phyloP scores from a whole-genome alignment of 306 rosid genomes.

The Cyclanthera cordifolia region DNA sequence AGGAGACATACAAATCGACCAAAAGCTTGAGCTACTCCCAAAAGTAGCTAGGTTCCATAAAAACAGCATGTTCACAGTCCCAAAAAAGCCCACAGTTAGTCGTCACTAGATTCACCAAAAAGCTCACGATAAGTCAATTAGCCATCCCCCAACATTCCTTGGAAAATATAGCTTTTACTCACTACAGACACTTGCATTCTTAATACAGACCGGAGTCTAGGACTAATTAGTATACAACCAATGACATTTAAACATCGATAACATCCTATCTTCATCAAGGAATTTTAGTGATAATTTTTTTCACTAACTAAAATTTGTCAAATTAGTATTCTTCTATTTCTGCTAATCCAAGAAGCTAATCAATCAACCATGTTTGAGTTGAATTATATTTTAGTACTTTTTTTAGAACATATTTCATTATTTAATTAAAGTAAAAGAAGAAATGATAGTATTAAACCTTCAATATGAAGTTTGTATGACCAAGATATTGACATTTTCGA shows the following conservation, averaged over 20 bases:
- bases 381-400: background rate
- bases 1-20: background rate
- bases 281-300: no score
- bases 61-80: background rate
- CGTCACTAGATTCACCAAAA: background rate
- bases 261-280: no score
- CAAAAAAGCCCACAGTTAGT: no score
- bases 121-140: background rate
- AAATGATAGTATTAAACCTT: conserved; percentile 40
- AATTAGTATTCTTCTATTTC: background rate
- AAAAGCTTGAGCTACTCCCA: background rate
- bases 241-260: no score
- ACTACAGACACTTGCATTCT: background rate
- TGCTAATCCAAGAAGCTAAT: background rate
- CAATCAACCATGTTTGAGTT: background rate
- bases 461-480: conserved; percentile 72
- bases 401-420: no score
- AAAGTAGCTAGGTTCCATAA: background rate
- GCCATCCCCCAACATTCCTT: background rate
- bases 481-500: conserved; percentile 52
- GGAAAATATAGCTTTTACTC: background rate
- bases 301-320: background rate
- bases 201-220: background rate
- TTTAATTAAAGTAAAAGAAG: background rate
- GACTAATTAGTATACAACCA: no score